Percentiles rank a stretch among this genome's conserved stretches.
Evolutionary conservation across 2,329 filamentous ascomycete species (phyloP).

Genomic region (Immersiporthe knoxdaviesiana): DNA sequence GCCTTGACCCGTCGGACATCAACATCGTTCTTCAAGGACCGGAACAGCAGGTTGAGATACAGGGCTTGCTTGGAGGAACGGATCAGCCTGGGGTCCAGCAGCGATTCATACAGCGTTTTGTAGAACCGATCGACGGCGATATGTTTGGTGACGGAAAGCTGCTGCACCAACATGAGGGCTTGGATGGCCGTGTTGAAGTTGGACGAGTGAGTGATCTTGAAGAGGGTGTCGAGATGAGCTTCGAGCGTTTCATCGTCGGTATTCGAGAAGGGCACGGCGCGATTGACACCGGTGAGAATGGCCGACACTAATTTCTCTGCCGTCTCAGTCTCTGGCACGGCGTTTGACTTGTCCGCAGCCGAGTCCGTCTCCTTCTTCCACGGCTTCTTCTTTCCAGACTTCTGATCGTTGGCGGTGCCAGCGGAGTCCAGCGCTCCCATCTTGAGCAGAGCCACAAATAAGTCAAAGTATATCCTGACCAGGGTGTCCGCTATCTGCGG

Average conservation of each 20-base stretch:
- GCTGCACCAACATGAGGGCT: slow-evolving; percentile 91
- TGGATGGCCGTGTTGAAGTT: slow-evolving; percentile 99
- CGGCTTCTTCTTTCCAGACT: slow-evolving; percentile 45
- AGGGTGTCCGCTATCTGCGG: slow-evolving; percentile 78
- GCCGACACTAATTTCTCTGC: slow-evolving; percentile 92
- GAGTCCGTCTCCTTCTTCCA: slow-evolving; percentile 34
- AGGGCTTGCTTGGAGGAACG: slow-evolving; percentile 93
- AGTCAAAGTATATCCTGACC: slow-evolving; percentile 86
- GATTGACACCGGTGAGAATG: slow-evolving; percentile 91
- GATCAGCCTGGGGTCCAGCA: slow-evolving; percentile 85
- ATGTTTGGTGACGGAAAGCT: slow-evolving; percentile 80
- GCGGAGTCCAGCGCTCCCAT: slow-evolving; percentile 48
- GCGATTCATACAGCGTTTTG: slow-evolving; percentile 90
- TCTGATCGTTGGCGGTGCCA: slow-evolving; percentile 43
- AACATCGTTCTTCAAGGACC: slow-evolving; percentile 85
- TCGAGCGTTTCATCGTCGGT: slow-evolving; percentile 80
- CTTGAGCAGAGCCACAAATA: slow-evolving; percentile 85
- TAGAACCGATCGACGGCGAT: slow-evolving; percentile 90
- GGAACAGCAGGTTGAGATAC: slow-evolving; percentile 90
- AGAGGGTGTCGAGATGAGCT: slow-evolving; percentile 89
- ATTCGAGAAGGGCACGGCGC: slow-evolving; percentile 89
- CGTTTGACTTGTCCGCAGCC: slow-evolving; percentile 42
- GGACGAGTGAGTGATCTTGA: slow-evolving; percentile 93
- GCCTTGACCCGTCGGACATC: slow-evolving; percentile 91
- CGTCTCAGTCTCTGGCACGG: slow-evolving; percentile 64